Conservation (phyloP, 345 rosid genomes). For the Ceriops tagal region DNA sequence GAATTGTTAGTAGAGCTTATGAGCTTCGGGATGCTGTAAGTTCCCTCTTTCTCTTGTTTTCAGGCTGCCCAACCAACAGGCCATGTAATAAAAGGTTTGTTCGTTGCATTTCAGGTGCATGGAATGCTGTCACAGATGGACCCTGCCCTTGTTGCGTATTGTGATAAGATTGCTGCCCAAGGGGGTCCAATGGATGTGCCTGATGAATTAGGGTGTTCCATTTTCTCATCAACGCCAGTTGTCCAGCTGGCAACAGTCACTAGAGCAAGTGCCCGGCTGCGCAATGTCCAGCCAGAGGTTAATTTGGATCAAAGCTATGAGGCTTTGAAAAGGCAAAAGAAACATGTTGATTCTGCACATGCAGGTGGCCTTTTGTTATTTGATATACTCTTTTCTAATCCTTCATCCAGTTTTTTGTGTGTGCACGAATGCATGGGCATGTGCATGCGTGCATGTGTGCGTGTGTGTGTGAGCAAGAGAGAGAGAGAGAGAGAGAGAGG, state of each 20-base stretch:
- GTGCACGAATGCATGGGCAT: too few relatives aligned
- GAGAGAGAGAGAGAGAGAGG: too few relatives aligned
- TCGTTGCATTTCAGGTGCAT: constrained; percentile 56
- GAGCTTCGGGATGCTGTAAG: constrained; percentile 96
- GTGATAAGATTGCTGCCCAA: constrained; percentile 84
- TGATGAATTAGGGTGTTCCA: constrained; percentile 63
- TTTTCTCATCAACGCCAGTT: constrained; percentile 62
- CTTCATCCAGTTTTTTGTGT: not conserved
- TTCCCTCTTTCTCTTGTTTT: constrained; percentile 7
- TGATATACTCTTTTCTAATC: not conserved
- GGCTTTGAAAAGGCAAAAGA: constrained; percentile 77
- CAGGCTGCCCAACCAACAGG: not conserved
- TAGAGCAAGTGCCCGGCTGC: constrained; percentile 88
- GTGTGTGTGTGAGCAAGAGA: too few relatives aligned
- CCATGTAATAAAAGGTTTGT: not conserved
- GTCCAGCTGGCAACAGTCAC: constrained; percentile 75
- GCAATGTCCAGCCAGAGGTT: constrained; percentile 85
- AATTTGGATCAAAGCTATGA: constrained; percentile 68
- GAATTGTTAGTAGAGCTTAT: constrained; percentile 87
- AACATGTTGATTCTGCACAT: constrained; percentile 43
- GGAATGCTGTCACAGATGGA: constrained; percentile 99
- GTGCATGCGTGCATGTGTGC: too few relatives aligned
- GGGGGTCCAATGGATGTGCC: constrained; percentile 84
- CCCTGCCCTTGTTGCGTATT: constrained; percentile 72
- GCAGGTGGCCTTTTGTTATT: constrained; percentile 41